phyloP scores from a whole-genome alignment of 768 basidiomycete species.

The Macrolepiota dolichaula region DNA sequence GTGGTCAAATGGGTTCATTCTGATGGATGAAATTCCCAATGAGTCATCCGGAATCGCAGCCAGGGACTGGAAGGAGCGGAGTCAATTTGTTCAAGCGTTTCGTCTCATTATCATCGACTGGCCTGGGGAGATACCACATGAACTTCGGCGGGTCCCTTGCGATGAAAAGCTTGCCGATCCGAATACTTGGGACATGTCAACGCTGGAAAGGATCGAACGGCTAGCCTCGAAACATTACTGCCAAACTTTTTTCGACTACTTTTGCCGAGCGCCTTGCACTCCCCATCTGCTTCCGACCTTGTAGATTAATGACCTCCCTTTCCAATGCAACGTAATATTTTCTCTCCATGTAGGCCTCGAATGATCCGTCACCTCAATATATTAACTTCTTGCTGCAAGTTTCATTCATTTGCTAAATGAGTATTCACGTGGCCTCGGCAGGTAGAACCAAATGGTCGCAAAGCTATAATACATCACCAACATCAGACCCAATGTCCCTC shows the following conservation, averaged over 20 bases:
- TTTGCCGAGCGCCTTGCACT: not conserved
- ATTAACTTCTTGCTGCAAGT: too few relatives aligned
- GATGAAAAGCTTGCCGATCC: not conserved
- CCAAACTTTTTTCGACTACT: not conserved
- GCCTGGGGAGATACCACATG: not conserved
- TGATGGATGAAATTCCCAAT: not conserved
- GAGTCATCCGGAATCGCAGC: not conserved
- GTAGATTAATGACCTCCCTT: too few relatives aligned
- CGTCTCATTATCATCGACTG: not conserved
- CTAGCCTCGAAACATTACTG: not conserved
- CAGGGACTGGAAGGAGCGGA: not conserved
- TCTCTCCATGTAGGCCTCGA: not conserved
- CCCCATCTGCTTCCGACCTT: not conserved
- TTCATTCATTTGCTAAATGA: too few relatives aligned
- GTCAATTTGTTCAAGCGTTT: slow-evolving; percentile 8
- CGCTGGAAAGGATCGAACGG: not conserved
- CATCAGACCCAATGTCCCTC: too few relatives aligned
- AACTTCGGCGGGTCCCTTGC: not conserved
- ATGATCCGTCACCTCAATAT: not conserved
- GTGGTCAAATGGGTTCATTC: not conserved
- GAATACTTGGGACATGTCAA: not conserved
- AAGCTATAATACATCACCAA: too few relatives aligned
- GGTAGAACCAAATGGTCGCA: too few relatives aligned
- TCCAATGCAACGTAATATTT: not conserved
- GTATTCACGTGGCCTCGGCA: too few relatives aligned